Percentiles rank a stretch among this genome's conserved stretches.
Evolutionary conservation across 2,329 filamentous ascomycete species (phyloP).

Genomic region (Beauveria caledonica): DNA sequence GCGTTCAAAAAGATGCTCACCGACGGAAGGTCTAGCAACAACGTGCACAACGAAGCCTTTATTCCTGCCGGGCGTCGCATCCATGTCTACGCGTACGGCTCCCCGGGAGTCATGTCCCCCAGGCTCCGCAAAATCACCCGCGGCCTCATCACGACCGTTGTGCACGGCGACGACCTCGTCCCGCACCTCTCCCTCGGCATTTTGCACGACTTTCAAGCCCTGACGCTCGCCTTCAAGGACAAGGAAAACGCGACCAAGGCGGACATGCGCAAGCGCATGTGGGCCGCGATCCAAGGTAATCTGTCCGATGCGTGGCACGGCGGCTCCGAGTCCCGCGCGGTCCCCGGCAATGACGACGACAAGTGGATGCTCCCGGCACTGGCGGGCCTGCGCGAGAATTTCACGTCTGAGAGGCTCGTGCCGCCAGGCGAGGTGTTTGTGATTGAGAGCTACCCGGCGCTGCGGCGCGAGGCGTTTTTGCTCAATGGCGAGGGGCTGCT

Average conservation of each 20-base stretch:
- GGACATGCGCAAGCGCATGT: conserved; percentile 58
- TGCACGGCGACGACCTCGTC: conserved; percentile 67
- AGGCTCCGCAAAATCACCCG: conserved; percentile 61
- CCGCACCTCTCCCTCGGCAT: conserved; percentile 66
- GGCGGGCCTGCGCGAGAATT: conserved; percentile 55
- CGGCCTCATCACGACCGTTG: conserved; percentile 65
- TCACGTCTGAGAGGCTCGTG: conserved; percentile 61
- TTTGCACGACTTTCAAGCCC: conserved; percentile 65
- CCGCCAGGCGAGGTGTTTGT: conserved; percentile 71
- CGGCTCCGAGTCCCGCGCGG: conserved; percentile 18
- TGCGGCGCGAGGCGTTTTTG: conserved; percentile 58
- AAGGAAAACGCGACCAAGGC: conserved; percentile 60
- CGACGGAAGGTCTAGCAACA: conserved; percentile 20
- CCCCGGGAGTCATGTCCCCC: conserved; percentile 63
- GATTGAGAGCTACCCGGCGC: conserved; percentile 58
- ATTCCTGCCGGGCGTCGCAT: conserved; percentile 62
- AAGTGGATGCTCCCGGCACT: conserved; percentile 63
- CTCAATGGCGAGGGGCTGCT: conserved; percentile 38
- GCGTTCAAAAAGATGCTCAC: conserved; percentile 32
- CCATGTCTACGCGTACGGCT: conserved; percentile 73
- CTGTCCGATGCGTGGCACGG: conserved; percentile 54
- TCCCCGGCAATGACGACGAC: conserved; percentile 46
- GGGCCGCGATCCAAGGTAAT: conserved; percentile 54
- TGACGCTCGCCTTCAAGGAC: conserved; percentile 64
- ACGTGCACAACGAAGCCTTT: conserved; percentile 30